A percentile compares a stretch with the other conserved stretches of the same genome.
These are phyloP conservation scores for Vanderwaltozyma verrucispora DNA, from an alignment of 805 yeast species.

Conservation along the genomic window DNA sequence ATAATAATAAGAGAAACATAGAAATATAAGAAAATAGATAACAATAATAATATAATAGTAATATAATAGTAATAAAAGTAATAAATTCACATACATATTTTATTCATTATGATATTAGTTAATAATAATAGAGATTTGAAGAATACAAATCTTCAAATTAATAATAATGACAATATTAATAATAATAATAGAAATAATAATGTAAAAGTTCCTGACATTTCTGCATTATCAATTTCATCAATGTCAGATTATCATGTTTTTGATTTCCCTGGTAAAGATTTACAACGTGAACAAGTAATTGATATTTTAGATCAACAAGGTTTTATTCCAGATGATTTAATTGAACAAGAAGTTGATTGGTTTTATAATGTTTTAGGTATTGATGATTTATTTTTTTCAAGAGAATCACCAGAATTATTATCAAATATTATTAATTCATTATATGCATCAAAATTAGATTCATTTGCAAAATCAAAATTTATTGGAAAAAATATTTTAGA, in stretches of 20 bases:
- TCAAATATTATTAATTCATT: constrained; percentile 79
- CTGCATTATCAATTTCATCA: constrained; percentile 34
- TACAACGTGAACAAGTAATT: constrained; percentile 72
- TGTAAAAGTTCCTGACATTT: constrained; percentile 41
- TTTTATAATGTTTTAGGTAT: constrained; percentile 81
- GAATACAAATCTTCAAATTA: neutral
- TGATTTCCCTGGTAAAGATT: constrained; percentile 70
- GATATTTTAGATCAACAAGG: constrained; percentile 75
- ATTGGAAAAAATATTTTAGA: neutral
- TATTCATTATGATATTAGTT: constrained; percentile 1
- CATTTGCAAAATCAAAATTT: constrained; percentile 54
- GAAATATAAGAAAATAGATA: neutral
- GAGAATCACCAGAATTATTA: constrained; percentile 70
- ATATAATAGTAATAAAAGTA: neutral
- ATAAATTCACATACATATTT: neutral
- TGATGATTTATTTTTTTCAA: constrained; percentile 85
- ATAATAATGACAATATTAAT: too few relatives aligned
- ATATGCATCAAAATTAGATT: constrained; percentile 88
- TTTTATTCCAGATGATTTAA: constrained; percentile 76
- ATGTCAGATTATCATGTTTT: constrained; percentile 60
- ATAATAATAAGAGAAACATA: too few relatives aligned
- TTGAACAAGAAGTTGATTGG: constrained; percentile 83
- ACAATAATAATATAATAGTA: neutral
- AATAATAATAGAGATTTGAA: neutral
- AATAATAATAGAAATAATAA: too few relatives aligned